Percentiles rank a stretch among this genome's conserved stretches.
phyloP scores from a whole-genome alignment of 1,284 basidiomycete species.

The Trichosporon sp. region DNA sequence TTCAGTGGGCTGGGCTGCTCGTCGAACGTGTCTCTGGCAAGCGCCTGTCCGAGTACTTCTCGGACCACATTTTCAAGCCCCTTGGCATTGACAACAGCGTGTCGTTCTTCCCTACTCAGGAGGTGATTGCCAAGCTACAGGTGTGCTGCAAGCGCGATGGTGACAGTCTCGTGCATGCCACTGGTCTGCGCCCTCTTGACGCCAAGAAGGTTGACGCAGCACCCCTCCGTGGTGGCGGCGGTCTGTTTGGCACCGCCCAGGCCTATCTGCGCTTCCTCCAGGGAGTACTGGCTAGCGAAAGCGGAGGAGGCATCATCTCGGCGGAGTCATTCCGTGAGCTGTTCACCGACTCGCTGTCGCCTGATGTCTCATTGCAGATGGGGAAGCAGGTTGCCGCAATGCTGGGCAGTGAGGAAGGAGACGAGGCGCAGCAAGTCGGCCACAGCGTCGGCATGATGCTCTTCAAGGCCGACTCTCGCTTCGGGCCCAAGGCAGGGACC shows the following conservation, averaged over 20 bases:
- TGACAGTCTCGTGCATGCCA: too few species aligned
- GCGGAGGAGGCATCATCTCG: conserved; percentile 15
- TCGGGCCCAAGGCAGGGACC: conserved; percentile 24
- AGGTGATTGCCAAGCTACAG: too few species aligned
- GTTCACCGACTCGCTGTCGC: conserved; percentile 24
- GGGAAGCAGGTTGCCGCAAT: not conserved
- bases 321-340: conserved; percentile 22
- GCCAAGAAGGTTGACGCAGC: too few species aligned
- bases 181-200: too few species aligned
- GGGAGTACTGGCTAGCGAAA: conserved; percentile 24
- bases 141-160: too few species aligned
- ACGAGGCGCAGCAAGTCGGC: conserved; percentile 12
- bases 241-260: conserved; percentile 33
- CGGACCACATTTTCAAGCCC: too few species aligned
- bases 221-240: too few species aligned
- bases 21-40: conserved; percentile 34
- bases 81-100: too few species aligned
- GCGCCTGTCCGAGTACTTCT: conserved; percentile 33
- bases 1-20: conserved; percentile 43
- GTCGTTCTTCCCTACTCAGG: too few species aligned
- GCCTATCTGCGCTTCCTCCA: conserved; percentile 37
- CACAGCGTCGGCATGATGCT: conserved; percentile 17
- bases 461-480: conserved; percentile 3
- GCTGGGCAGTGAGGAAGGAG: not conserved
- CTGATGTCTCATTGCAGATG: not conserved